These are phyloP conservation scores for Eudorina sp. DNA, from an alignment of 139 green algal species.

Conservation along the genomic window DNA sequence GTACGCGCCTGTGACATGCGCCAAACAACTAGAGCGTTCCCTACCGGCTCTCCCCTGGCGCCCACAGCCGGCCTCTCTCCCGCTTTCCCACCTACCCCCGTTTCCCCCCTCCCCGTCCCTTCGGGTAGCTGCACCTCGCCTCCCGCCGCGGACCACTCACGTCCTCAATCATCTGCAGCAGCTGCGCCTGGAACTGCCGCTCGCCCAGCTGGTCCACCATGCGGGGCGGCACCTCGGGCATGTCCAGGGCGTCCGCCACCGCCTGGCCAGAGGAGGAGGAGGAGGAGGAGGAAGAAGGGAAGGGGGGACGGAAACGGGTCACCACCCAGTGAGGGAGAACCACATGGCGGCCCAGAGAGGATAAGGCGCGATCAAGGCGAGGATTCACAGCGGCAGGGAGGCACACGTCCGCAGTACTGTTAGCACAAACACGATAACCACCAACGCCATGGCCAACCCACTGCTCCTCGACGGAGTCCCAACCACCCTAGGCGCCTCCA, in stretches of 20 bases:
- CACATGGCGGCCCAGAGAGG: too few relatives aligned
- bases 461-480: too few relatives aligned
- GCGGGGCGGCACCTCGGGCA: constrained; percentile 41
- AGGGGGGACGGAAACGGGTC: background rate
- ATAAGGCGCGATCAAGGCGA: too few relatives aligned
- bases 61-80: background rate
- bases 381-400: too few relatives aligned
- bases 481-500: too few relatives aligned
- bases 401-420: too few relatives aligned
- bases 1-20: too few relatives aligned
- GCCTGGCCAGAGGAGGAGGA: background rate
- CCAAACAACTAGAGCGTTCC: too few relatives aligned
- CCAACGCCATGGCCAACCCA: too few relatives aligned
- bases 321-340: too few relatives aligned
- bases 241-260: constrained; percentile 33
- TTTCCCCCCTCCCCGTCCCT: background rate
- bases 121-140: background rate
- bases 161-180: constrained; percentile 59
- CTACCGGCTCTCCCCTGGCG: too few relatives aligned
- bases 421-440: too few relatives aligned
- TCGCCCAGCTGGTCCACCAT: constrained; percentile 52
- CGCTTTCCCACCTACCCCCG: background rate
- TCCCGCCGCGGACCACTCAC: background rate
- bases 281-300: background rate
- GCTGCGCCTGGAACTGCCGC: constrained; percentile 49